Evolutionary conservation across 2,329 filamentous ascomycete species (phyloP), one percentile per base, ranked within the genome.

Genomic region (Harringtonia aguacate): DNA sequence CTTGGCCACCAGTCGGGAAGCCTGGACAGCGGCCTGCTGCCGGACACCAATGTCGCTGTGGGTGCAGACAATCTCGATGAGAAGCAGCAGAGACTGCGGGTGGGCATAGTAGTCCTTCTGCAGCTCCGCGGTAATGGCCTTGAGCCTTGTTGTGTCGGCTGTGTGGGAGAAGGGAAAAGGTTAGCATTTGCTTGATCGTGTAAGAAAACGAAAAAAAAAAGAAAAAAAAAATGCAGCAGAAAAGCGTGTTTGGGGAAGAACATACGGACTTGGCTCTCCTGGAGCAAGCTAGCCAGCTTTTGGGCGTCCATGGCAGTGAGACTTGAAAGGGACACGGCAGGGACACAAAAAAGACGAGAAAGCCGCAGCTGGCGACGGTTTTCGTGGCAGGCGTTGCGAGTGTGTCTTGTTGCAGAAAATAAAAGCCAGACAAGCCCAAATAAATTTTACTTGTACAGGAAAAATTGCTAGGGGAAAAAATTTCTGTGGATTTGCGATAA

Each of bases 91-190:
- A 15, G 87, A 86, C 57, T 88, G 78, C 33, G 90, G 84, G 54
- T 87, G 78, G 57, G 79, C 81, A 71, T 94, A 97, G 73, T 86
- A 97, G 66, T 85, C 86, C 66, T 94, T 92, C 66, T 94, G 89
- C 48, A 97, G 79, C 57, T 88, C 81, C 47, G 84, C 79, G 17
- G 90, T 98, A 50, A 89, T 87, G 53, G 84, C 79, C 76, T 95
- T 94, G 64, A 94, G 81, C 66, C 81, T 80, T 55, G 86, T 80
- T 53, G 88, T 95, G 67, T 94, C 83, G 60, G 92, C 88, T 94
- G 58, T 31, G 30, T 27, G 7, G 10, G 24, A 10, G 7, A 27
- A 27, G 6, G 6, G 7, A 27, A 46, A 49, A 31, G 46, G 22
- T 55, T 37, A 50, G 49, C 22, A 29, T 8, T 20, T 4, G 6